Conservation (phyloP, 192 early-diverging fungal genomes). For the Mortierella hygrophila region DNA sequence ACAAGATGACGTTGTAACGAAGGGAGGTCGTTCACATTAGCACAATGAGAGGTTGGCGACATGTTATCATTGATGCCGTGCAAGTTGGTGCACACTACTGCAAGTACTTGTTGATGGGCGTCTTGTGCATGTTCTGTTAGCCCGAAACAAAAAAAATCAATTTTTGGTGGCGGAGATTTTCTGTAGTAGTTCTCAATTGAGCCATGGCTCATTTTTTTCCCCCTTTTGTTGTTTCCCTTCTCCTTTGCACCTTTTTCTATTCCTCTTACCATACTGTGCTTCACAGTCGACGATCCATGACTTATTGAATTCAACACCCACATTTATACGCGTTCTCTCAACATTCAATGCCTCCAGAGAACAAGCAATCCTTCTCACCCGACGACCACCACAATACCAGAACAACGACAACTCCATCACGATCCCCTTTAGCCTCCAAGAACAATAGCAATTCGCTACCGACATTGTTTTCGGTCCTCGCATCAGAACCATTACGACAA, state of each 20-base stretch:
- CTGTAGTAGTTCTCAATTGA: no score
- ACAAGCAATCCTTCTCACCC: conserved; percentile 1
- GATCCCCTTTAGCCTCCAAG: background rate
- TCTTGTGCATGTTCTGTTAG: no score
- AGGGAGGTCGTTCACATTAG: no score
- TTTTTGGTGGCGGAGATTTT: no score
- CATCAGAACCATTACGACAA: conserved; percentile 21
- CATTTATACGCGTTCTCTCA: background rate
- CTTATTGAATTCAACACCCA: background rate
- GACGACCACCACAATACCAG: background rate
- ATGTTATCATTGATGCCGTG: no score
- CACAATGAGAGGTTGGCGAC: no score
- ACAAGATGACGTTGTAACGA: no score
- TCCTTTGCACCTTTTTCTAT: no score
- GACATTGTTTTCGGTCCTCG: conserved; percentile 16
- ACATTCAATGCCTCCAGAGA: conserved; percentile 19
- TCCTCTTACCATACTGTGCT: background rate
- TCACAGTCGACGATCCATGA: background rate
- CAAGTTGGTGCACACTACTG: no score
- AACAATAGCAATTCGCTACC: background rate
- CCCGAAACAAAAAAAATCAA: no score
- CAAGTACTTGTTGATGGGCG: no score
- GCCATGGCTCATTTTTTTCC: background rate
- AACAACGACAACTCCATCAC: background rate
- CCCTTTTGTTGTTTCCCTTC: background rate